Evolutionary conservation across 1,284 basidiomycete species (phyloP), one percentile per base, ranked within the genome.

Genomic region (Irpex sp.): DNA sequence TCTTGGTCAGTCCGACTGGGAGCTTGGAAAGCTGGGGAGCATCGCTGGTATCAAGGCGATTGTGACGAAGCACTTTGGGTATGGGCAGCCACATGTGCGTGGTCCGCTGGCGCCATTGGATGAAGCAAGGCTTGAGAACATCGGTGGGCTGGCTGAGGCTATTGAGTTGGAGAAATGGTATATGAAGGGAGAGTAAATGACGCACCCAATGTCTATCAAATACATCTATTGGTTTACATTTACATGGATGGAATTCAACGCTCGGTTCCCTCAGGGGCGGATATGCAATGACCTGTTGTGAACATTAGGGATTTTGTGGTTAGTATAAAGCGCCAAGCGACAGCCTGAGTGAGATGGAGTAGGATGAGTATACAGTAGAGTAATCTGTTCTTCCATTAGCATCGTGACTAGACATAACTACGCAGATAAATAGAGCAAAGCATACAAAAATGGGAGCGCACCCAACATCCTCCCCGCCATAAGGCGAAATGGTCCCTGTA

Each of bases 1-100:
- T 66, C 78, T 94, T 11, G 85, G 87, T 0, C 87, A 90, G 66
- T 86, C 84, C 2, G 92, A 94, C 72, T 92, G 87, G 82, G 87
- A 87, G 55, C 79, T 85, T 37, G 83, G 84, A 62, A 89, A 86
- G 73, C 78, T 90, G 35, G 90, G 92, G 33, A 88, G 87, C 1
- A 86, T 91, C 55, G 83, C 82, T 4, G 89, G 85, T 5, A 79
- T 89, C 67, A 94, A 94, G 76, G 83, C 87, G 21, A 78, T 92
- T 21, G 79, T 93, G 17, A 79, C 83, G 49, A 81, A 82, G 71
- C 83, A 87, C 68, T 92, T 91, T 72, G 87, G 85, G 21, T 90
- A 92, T 68, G 92, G 91, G 19, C 73, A 79, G 5, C 76, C 81
- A 7, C 72, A 76, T 21, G 84, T 88, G 60, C 79, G 89, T 58